These are phyloP conservation scores for Rhodosporidiobolus sp. DNA, from an alignment of 768 basidiomycete species.

Conservation along the genomic window DNA sequence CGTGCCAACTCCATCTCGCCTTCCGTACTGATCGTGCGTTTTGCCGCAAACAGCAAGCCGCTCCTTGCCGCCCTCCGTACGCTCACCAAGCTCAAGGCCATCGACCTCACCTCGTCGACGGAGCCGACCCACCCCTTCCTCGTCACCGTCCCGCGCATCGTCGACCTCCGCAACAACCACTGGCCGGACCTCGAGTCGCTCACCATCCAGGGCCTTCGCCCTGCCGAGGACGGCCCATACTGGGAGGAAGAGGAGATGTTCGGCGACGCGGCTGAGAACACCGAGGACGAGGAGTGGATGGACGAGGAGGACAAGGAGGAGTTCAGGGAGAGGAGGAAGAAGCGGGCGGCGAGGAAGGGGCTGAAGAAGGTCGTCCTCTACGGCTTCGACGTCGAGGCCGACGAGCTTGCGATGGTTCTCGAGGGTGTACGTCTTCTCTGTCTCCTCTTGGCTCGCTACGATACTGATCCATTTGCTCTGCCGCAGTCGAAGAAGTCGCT, in stretches of 20 bases:
- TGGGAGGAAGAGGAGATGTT: constrained; percentile 31
- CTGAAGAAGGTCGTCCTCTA: constrained; percentile 8
- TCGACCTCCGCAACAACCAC: constrained; percentile 7
- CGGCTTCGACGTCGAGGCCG: not conserved
- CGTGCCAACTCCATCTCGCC: not conserved
- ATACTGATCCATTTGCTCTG: not conserved
- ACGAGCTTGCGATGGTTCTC: constrained; percentile 14
- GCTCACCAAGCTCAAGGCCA: constrained; percentile 2
- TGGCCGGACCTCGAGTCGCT: constrained; percentile 24
- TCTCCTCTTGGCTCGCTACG: not conserved
- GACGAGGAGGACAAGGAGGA: not conserved
- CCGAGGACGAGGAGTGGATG: not conserved
- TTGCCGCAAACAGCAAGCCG: constrained; percentile 34
- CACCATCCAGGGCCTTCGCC: not conserved
- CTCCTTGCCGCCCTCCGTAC: constrained; percentile 20
- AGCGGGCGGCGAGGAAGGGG: constrained; percentile 4
- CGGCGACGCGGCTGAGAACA: not conserved
- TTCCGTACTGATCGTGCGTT: too few relatives aligned
- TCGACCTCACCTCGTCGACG: constrained; percentile 21
- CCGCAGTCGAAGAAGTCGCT: constrained; percentile 24
- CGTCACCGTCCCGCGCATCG: constrained; percentile 26
- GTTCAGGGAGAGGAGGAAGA: not conserved
- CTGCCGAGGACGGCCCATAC: not conserved
- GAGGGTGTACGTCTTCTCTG: constrained; percentile 4
- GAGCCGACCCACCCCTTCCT: constrained; percentile 8